Evolutionary conservation across 2,329 filamentous ascomycete genomes (phyloP), one percentile per base, ranked within the genome.

Genomic region (Xylaria sp.): DNA sequence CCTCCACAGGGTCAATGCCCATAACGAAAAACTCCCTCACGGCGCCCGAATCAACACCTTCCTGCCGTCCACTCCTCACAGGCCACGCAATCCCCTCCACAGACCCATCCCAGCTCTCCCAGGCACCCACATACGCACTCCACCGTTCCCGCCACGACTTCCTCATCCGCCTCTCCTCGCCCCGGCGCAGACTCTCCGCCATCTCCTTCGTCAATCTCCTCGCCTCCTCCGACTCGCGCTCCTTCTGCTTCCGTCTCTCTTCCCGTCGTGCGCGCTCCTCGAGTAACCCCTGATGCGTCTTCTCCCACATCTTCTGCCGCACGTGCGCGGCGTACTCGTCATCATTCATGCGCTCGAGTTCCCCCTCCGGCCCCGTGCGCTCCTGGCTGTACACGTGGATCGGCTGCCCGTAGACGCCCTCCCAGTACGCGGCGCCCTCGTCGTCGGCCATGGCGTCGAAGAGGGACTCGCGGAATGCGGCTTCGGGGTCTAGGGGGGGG

Each of bases 381-480:
- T 80, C 79, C 30, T 82, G 79, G 0, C 83, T 72, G 71, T 95
- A 97, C 5, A 85, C 83, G 74, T 97, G 92, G 54, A 97, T 89
- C 0, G 94, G 93, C 72, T 97, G 93, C 0, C 92, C 92, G 75
- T 97, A 99, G n/a, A 99, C 90, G 13, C 85, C 85, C 73, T 97
- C 89, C 94, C 94, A 99, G 77, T 94, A 99, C 6, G 86, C 84
- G 1, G 94, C 94, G 52, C 93, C 94, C 76, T 99, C 94, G 71
- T 97, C 93, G 74, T 99, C 94, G 44, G 92, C 93, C 75, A 99
- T 88, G 37, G 94, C 94, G 73, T 99, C 94, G 76, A 97, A 97
- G 4, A 99, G 86, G 0, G 92, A 96, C 73, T 96, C 91, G 35
- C 91, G 87, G 73, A 99, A 99, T 0, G 93, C 91, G 0, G 82